Evolutionary conservation across 768 basidiomycete genomes (phyloP).

Genomic region (Suillus cothurnatus): DNA sequence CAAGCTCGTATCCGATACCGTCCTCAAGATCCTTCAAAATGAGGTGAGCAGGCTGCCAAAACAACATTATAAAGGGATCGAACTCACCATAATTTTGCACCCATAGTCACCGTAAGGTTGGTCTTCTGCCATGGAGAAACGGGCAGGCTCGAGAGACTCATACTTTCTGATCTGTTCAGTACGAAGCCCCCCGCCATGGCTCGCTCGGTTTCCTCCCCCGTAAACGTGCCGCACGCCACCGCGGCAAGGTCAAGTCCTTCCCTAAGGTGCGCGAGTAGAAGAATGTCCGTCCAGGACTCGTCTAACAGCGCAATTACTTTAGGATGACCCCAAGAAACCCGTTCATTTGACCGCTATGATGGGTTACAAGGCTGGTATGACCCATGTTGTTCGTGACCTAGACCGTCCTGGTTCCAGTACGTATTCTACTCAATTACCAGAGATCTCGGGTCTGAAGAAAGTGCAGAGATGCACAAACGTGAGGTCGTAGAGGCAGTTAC

Average conservation of each 20-base stretch:
- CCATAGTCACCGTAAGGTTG: conserved; percentile 85
- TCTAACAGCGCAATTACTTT: conserved; percentile 13
- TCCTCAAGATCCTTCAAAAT: conserved; percentile 47
- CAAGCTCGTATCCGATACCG: conserved; percentile 12
- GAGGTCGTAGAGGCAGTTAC: conserved; percentile 99
- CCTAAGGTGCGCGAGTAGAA: conserved; percentile 72
- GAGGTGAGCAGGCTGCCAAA: conserved; percentile 50
- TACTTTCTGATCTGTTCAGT: conserved; percentile 51
- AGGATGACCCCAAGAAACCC: conserved; percentile 99
- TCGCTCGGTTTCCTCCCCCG: conserved; percentile 97
- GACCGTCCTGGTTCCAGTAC: conserved; percentile 98
- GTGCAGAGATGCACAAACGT: conserved; percentile 98
- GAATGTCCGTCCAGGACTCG: not conserved
- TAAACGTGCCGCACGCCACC: conserved; percentile 95
- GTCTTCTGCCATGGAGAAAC: conserved; percentile 25
- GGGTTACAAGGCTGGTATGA: conserved; percentile 99
- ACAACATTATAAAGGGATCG: not conserved
- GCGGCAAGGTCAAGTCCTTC: conserved; percentile 99
- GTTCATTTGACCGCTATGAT: conserved; percentile 97
- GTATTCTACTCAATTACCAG: conserved; percentile 38
- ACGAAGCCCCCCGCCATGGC: conserved; percentile 98
- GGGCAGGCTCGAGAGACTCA: conserved; percentile 19
- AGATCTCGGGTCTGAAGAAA: not conserved
- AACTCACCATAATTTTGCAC: conserved; percentile 22
- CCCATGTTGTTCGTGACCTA: conserved; percentile 97